Conservation (phyloP, 2,329 filamentous ascomycete genomes). For the Penicillium sp. region DNA sequence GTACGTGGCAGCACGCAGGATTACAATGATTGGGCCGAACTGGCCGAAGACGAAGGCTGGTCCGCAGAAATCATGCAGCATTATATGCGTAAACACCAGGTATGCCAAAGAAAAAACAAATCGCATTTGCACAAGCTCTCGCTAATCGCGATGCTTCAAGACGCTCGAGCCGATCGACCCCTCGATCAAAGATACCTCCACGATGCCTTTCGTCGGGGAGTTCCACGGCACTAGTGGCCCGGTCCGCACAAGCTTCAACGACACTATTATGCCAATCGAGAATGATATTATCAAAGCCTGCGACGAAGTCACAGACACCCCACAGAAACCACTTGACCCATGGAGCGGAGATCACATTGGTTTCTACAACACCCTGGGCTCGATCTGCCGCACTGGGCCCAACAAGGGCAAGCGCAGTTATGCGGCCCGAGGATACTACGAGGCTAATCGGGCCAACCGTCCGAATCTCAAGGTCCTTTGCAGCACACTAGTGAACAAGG, state of each 20-base stretch:
- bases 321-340: constrained; percentile 22
- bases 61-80: constrained; percentile 15
- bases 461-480: constrained; percentile 49
- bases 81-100: constrained; percentile 27
- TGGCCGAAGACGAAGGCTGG: constrained; percentile 31
- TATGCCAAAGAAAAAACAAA: neutral
- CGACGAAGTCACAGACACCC: constrained; percentile 8
- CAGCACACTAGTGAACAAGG: constrained; percentile 43
- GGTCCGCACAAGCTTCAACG: constrained; percentile 17
- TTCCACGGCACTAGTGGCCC: constrained; percentile 16
- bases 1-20: constrained; percentile 34
- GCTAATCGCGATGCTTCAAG: constrained; percentile 17
- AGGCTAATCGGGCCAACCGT: constrained; percentile 31
- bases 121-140: neutral
- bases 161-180: constrained; percentile 29
- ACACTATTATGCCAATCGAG: constrained; percentile 15
- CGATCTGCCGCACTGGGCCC: constrained; percentile 30
- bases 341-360: constrained; percentile 38
- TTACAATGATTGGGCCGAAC: constrained; percentile 34
- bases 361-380: constrained; percentile 35
- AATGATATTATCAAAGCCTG: constrained; percentile 20
- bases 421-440: constrained; percentile 40
- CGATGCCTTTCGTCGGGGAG: constrained; percentile 15
- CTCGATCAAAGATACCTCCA: constrained; percentile 17
- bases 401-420: constrained; percentile 39